These are phyloP conservation scores for Kwoniella heveanensis DNA, from an alignment of 768 basidiomycete species.

Conservation along the genomic window DNA sequence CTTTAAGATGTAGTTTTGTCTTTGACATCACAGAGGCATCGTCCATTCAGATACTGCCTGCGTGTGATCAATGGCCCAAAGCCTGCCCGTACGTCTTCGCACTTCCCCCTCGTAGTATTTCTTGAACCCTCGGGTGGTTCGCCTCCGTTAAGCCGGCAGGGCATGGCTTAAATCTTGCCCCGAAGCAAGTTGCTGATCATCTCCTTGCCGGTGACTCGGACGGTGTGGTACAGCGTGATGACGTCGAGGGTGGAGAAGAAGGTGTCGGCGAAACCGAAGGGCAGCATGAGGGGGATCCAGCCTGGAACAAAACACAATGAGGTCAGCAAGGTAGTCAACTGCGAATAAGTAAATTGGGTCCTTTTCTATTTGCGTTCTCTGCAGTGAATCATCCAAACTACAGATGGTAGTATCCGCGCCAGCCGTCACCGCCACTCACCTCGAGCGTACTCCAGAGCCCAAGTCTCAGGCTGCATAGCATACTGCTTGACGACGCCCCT, in stretches of 20 bases:
- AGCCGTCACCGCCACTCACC: constrained; percentile 67
- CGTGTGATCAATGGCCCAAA: no score
- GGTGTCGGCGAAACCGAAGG: constrained; percentile 85
- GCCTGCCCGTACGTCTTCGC: no score
- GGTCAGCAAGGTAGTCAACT: background rate
- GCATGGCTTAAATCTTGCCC: constrained; percentile 81
- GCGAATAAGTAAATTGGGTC: no score
- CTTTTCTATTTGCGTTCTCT: no score
- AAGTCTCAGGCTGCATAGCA: constrained; percentile 95
- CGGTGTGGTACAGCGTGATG: constrained; percentile 76
- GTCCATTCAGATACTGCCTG: no score
- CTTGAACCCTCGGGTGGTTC: no score
- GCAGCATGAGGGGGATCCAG: constrained; percentile 96
- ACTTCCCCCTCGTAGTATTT: no score
- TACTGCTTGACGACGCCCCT: constrained; percentile 91
- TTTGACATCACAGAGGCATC: no score
- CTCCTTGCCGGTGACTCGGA: constrained; percentile 76
- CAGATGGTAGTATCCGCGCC: no score
- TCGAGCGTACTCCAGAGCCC: constrained; percentile 90
- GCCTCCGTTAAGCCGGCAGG: no score
- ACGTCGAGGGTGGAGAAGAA: constrained; percentile 87
- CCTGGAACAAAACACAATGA: constrained; percentile 62
- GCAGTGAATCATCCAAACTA: no score
- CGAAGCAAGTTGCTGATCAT: constrained; percentile 77
- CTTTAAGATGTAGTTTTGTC: no score